Base-by-base conservation (phyloP, 306 rosid genomes). In the Sophora flavescens region DNA sequence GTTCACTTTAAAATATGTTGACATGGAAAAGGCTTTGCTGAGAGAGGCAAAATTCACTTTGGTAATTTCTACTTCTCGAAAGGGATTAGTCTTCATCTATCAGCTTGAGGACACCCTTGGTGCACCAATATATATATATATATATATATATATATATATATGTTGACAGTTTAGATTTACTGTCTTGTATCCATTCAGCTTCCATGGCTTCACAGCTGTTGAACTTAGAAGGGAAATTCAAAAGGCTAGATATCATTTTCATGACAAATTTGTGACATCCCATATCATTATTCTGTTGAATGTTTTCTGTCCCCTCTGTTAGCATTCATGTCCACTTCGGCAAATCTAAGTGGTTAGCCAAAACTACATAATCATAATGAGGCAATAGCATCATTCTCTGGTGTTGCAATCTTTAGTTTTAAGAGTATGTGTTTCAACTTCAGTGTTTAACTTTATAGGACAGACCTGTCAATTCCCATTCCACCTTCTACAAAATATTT, bases 171-270 rank as follows among this genome's bases (percentile, higher is more conserved):
- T 44, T 68, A 18, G 53, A 14, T n/a, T 10, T 57, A 66, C 54
- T 13, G 48, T 35, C 1, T 35, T 35, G 38, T 61, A 32, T 78
- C 64, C 32, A 48, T 66, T 39, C 12, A 51, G 54, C 48, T 22
- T 32, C 48, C 39, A 6, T 54, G 38, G 18, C 53, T 67, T 58
- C 77, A 50, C 45, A 36, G 45, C 32, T 47, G 59, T 59, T 68
- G 52, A 75, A 45, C 32, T 33, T 57, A 16, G 9, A 38, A 62
- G 16, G 64, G 44, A 10, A 45, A 36, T 60, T 59, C 63, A 14
- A 51, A 48, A 58, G 44, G 50, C 2, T 41, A 36, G 45, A 10
- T 28, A 58, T 35, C 6, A 61, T 16, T 14, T 10, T 47, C 38
- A 12, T 75, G 63, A 22, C 52, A 39, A 64, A 52, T 9, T 38